Base-by-base conservation (phyloP, 495 filamentous ascomycete genomes). In the Sordaria brevicollis region DNA sequence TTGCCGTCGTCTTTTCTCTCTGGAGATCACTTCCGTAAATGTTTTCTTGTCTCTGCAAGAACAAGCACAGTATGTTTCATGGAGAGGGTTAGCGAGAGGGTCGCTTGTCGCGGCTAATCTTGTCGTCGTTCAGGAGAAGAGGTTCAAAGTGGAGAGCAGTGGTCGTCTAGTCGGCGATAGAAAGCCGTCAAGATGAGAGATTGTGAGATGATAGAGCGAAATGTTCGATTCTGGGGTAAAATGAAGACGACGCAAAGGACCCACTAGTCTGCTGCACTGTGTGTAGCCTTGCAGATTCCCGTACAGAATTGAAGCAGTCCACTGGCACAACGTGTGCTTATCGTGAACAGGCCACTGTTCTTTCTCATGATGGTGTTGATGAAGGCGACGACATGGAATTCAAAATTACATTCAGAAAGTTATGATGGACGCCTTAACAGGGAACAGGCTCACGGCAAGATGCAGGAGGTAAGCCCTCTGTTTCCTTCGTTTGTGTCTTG, bases 221-320 rank as follows among this genome's bases (percentile, higher is more conserved):
- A 70, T 68, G 43, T 68, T 25, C 68, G 69, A 74, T 71, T 70
- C 67, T 65, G 70, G 72, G 70, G 72, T 74, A 72, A 72, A 66
- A 39, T 41, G 37, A 25, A 43, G 65, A 65, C 43, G 11, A 1
- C 2, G n/a, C 49, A 57, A 17, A 17, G 49, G 49, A 62, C 29
- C 68, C 68, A 57, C 68, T 25, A 34, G 1, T 21, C 25, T 33
- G 36, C 62, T 65, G 54, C 29, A 67, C 38, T 43, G 68, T 43
- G 65, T 33, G 33, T 68, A 68, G 67, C 67, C 67, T 68, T 49
- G 67, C 67, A 68, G 67, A 13, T 69, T 65, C 35, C 38, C 41
- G 31, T 38, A 25, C 33, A 69, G 36, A 15, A n/a, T n/a, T n/a
- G n/a, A n/a, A 29, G n/a, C 68, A 54, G 68, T 19, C 43, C 25